Evolutionary conservation across 2,329 filamentous ascomycete species (phyloP), one percentile per base, ranked within the genome.

Genomic region (Aureobasidium sp.): DNA sequence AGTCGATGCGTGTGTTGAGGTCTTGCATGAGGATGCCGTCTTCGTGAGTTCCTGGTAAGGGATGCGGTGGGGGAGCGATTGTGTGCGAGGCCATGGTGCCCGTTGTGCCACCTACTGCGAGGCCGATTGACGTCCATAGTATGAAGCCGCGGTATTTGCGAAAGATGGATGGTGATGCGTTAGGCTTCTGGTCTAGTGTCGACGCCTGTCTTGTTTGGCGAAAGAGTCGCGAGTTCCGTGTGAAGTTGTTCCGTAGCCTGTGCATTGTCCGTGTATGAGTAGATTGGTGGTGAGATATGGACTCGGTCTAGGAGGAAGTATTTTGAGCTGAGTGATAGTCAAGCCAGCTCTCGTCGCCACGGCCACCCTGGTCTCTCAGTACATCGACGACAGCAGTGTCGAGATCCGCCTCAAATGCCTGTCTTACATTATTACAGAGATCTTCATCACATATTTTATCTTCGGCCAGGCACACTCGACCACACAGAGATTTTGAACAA

Each of bases 51-150:
- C 75, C 77, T 0, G 75, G 73, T 1, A 65, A 61, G 0, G 77
- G 77, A 1, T 78, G 74, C 3, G 74, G 65, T 1, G 78, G 78
- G 0, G 81, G 81, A 1, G 73, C 70, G 60, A 83, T 66, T 45
- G 77, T 69, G n/a, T 78, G 65, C 14, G 73, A 70, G 52, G 76
- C 64, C 49, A 74, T 67, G 57, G 74, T 73, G 65, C 79, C 80
- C 55, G 69, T 65, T 29, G 69, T 63, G 20, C 71, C 60, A 64
- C 81, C 81, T 45, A 78, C 37, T 62, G 76, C 52, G 58, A 81
- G 69, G 68, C 78, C 79, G 45, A 76, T 9, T 15, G 70, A 63
- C 55, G 64, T 65, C 64, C 67, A 70, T 62, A 65, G 62, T 37
- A 71, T 53, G n/a, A 59, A 45, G 41, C 55, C 29, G 53, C 66